Evolutionary conservation across 1,284 basidiomycete species (phyloP), one percentile per base, ranked within the genome.

Genomic region (Pterulicium gracile): DNA sequence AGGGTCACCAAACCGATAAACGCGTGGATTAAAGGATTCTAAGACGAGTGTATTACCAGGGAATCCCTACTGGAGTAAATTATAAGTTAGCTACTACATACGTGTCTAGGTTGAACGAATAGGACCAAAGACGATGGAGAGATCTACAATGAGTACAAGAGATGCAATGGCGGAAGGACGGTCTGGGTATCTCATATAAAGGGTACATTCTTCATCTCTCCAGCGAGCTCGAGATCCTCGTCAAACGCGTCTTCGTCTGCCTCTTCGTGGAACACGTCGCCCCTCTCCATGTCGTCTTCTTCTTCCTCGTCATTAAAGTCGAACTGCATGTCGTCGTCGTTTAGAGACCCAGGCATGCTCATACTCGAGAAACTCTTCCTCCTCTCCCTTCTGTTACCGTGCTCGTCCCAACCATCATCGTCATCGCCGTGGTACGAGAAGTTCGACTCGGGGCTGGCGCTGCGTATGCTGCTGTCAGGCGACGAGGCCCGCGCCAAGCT

Each of bases 191-290:
- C 22, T 58, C 59, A 84, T 58, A 82, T 63, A 62, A 86, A 90
- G 18, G 86, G 85, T 19, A 89, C 83, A 56, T 82, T 81, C 65
- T 79, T 76, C 88, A 91, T 90, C 69, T 89, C 86, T 14, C 81
- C 87, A 12, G 84, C 75, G 35, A 84, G 86, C 42, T 87, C 65
- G 49, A 91, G 65, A 59, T 89, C 87, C 55, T 91, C 86, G 57
- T 88, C 85, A 56, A 89, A 84, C 15, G 73, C 74, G 49, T 78
- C 73, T 52, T 82, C 60, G 1, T 64, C 64, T 10, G 58, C 59
- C 13, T 55, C 53, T 2, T 56, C 56, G 15, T 56, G 51, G 1
- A 52, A 51, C n/a, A 53, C 59, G 19, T 58, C 57, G 13, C 56
- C 58, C 20, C 49, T 56, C 7, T 62, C 62, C 27, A 66, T 65